A percentile compares a stretch with the other conserved stretches of the same genome.
Evolutionary conservation across 176 grass and related monocot genomes (phyloP).

Genomic region (Zea mays): Zm-B73-REFERENCE-NAM-5.0 NC_050099.1:242933001-242933500

Average conservation of each 20-base stretch:
- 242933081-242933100: constrained; percentile 25
- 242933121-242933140: constrained; percentile 10
- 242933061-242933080: not conserved
- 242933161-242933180: constrained; percentile 12
- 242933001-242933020: constrained; percentile 31
- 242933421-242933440: constrained; percentile 52
- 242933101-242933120: constrained; percentile 8
- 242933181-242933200: not conserved
- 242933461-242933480: constrained; percentile 56
- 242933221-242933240: not conserved
- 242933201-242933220: constrained; percentile 24
- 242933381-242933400: constrained; percentile 72
- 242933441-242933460: constrained; percentile 56
- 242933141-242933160: constrained; percentile 22
- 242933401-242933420: constrained; percentile 35
- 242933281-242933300: constrained; percentile 77
- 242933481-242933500: constrained; percentile 14
- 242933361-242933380: constrained; percentile 47
- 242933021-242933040: constrained; percentile 16
- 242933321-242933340: constrained; percentile 67
- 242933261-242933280: constrained; percentile 73
- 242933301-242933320: constrained; percentile 85
- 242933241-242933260: constrained; percentile 40
- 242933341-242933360: constrained; percentile 55
- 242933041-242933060: constrained; percentile 33